phyloP scores from a whole-genome alignment of 768 basidiomycete genomes.

The Chiua virens region DNA sequence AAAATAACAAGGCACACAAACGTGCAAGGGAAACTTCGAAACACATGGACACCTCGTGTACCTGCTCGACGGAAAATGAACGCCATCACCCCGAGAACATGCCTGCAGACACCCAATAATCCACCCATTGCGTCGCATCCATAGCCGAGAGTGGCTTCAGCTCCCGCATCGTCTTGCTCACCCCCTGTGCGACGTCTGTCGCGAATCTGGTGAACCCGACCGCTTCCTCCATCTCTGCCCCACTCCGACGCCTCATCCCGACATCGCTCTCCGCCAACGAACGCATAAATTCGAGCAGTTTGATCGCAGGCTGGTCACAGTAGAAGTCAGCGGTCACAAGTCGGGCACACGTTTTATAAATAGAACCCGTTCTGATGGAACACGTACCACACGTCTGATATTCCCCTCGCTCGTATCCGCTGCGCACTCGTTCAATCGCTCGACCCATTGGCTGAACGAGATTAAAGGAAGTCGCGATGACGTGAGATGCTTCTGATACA shows the following conservation, averaged over 20 bases:
- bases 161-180: conserved; percentile 36
- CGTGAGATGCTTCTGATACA: conserved; percentile 12
- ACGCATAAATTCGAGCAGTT: conserved; percentile 31
- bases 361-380: conserved; percentile 21
- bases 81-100: conserved; percentile 14
- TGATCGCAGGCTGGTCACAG: conserved; percentile 33
- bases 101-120: conserved; percentile 36
- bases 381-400: conserved; percentile 30
- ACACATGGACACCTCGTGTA: neutral
- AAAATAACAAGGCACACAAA: neutral
- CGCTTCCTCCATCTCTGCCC: neutral
- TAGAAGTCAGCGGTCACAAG: conserved; percentile 26
- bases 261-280: conserved; percentile 19
- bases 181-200: conserved; percentile 27
- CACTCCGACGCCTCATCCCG: conserved; percentile 1
- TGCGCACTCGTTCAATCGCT: conserved; percentile 12
- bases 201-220: conserved; percentile 16
- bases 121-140: conserved; percentile 36
- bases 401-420: conserved; percentile 19
- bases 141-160: conserved; percentile 24
- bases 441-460: conserved; percentile 33
- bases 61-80: neutral
- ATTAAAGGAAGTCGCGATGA: conserved; percentile 28
- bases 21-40: neutral
- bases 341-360: conserved; percentile 34